Conservation (phyloP, 108 stramenopile species). For the Pseudonitzschia pungens region DNA sequence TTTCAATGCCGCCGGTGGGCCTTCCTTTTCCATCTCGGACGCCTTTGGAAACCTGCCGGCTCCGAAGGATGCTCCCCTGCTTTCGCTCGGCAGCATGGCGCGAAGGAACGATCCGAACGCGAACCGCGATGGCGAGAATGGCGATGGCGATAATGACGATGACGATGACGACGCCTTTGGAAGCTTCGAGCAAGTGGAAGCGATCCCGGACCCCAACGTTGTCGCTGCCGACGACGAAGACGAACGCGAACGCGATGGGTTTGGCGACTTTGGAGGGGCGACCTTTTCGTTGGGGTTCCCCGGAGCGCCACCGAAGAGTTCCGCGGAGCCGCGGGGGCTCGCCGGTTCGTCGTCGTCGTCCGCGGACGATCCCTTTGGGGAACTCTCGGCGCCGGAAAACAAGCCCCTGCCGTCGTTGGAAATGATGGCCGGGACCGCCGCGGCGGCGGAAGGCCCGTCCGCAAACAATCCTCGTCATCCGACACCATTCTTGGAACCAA, state of each 20-base stretch:
- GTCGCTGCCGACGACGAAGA: not conserved
- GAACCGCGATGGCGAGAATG: not conserved
- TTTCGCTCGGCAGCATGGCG: too few relatives aligned
- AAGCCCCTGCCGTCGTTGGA: slow-evolving; percentile 33
- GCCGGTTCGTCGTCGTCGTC: not conserved
- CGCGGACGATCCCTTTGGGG: slow-evolving; percentile 40
- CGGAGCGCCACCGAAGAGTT: too few relatives aligned
- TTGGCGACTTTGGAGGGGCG: slow-evolving; percentile 28
- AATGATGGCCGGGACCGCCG: not conserved
- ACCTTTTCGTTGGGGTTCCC: too few relatives aligned
- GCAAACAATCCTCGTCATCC: too few relatives aligned
- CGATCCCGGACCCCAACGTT: not conserved
- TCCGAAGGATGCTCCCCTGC: slow-evolving; percentile 14
- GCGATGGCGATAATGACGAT: not conserved
- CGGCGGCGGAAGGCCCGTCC: not conserved
- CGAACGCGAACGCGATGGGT: slow-evolving; percentile 15
- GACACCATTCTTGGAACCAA: too few relatives aligned
- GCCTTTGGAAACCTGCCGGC: slow-evolving; percentile 7
- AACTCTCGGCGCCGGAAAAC: slow-evolving; percentile 22
- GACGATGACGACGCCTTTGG: not conserved
- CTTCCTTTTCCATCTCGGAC: slow-evolving; percentile 7
- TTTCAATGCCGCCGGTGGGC: not conserved
- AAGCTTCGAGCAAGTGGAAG: not conserved
- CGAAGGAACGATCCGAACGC: too few relatives aligned
- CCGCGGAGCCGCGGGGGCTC: too few relatives aligned